A percentile compares a stretch with the other conserved stretches of the same genome.
Evolutionary conservation across 768 basidiomycete species (phyloP).

Genomic region (Coprinopsis marcescibilis): DNA sequence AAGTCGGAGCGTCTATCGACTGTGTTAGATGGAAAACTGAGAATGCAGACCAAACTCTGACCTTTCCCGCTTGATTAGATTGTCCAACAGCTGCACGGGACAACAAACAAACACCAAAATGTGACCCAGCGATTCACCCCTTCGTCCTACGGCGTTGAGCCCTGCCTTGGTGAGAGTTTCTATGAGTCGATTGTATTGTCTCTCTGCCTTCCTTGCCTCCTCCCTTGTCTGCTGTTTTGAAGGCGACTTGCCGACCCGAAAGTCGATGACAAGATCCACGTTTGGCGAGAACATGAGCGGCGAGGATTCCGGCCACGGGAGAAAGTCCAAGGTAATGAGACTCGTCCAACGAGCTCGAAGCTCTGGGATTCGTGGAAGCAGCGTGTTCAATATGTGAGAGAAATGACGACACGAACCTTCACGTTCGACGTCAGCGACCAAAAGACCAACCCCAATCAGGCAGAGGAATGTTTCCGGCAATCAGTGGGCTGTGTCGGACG

Average conservation of each 20-base stretch:
- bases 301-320: slow-evolving; percentile 4
- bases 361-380: slow-evolving; percentile 6
- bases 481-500: too few species aligned
- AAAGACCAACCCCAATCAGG: too few species aligned
- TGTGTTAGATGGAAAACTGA: background rate
- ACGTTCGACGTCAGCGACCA: background rate
- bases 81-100: slow-evolving; percentile 51
- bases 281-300: slow-evolving; percentile 30
- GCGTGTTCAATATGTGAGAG: slow-evolving; percentile 5
- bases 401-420: slow-evolving; percentile 12
- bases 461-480: too few species aligned
- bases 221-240: slow-evolving; percentile 60
- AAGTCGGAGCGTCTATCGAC: slow-evolving; percentile 64
- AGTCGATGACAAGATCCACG: slow-evolving; percentile 72
- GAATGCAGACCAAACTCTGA: slow-evolving; percentile 29
- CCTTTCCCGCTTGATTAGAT: slow-evolving; percentile 72
- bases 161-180: slow-evolving; percentile 56
- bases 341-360: background rate
- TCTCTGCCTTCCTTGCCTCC: slow-evolving; percentile 57
- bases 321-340: background rate
- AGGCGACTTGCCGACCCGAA: slow-evolving; percentile 47
- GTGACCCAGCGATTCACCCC: slow-evolving; percentile 73
- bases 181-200: slow-evolving; percentile 64
- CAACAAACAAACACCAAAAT: slow-evolving; percentile 74
- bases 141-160: slow-evolving; percentile 64